Conservation (phyloP, 768 basidiomycete species). For the Cystofilobasidium bisporidii region DNA sequence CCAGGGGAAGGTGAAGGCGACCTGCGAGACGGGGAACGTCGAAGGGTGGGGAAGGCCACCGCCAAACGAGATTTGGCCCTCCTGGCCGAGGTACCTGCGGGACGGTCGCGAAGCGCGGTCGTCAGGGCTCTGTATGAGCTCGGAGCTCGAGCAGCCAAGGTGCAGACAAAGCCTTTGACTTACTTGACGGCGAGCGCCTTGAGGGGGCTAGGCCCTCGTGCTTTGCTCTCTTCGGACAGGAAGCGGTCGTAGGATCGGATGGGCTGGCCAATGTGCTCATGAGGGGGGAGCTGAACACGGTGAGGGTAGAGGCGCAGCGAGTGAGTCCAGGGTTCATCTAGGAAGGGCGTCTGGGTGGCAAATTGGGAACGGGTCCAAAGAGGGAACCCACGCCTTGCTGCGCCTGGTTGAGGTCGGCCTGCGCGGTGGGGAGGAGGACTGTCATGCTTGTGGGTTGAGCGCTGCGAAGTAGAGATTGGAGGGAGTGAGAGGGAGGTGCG, state of each 20-base stretch:
- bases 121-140: too few relatives aligned
- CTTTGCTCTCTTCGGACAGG: neutral
- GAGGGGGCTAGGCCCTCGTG: conserved; percentile 15
- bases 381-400: neutral
- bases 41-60: conserved; percentile 8
- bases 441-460: neutral
- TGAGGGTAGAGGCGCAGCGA: neutral
- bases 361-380: too few relatives aligned
- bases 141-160: too few relatives aligned
- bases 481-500: neutral
- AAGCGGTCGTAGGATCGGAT: conserved; percentile 1
- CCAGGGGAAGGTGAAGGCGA: conserved; percentile 20
- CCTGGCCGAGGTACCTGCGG: conserved; percentile 17
- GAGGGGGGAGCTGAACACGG: neutral
- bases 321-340: too few relatives aligned
- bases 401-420: conserved; percentile 14
- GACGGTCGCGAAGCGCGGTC: too few relatives aligned
- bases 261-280: neutral
- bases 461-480: too few relatives aligned
- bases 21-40: conserved; percentile 24
- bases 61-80: conserved; percentile 22
- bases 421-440: conserved; percentile 3
- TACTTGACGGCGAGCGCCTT: conserved; percentile 22
- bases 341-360: too few relatives aligned
- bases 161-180: too few relatives aligned